phyloP scores from a whole-genome alignment of 176 grass and related monocot genomes.

The Urochloa ruziziensis region DNA sequence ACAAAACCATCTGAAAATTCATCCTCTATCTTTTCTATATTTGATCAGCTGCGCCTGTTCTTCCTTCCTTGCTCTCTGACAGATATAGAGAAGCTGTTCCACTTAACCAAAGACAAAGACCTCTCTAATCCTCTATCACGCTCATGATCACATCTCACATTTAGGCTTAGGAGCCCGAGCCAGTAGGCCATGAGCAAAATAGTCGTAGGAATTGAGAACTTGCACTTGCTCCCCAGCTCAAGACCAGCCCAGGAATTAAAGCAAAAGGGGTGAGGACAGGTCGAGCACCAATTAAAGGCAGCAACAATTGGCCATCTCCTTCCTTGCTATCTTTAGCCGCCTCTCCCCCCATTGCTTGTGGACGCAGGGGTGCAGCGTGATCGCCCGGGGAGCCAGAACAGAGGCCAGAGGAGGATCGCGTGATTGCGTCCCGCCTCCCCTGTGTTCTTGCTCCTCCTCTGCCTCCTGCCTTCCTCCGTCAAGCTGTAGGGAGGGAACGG shows the following conservation, averaged over 20 bases:
- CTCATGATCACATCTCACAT: constrained; percentile 6
- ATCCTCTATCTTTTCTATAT: background rate
- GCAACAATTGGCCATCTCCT: constrained; percentile 20
- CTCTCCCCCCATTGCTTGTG: constrained; percentile 25
- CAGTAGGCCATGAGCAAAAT: background rate
- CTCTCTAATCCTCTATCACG: background rate
- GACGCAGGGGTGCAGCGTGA: constrained; percentile 24
- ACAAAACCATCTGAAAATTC: background rate
- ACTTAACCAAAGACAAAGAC: constrained; percentile 30
- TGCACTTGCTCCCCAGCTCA: constrained; percentile 41
- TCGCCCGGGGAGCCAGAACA: constrained; percentile 38
- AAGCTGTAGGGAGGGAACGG: background rate
- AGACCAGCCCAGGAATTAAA: constrained; percentile 41
- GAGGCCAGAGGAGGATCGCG: constrained; percentile 24
- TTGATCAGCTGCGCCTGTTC: constrained; percentile 38
- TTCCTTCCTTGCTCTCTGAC: background rate
- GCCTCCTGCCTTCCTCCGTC: background rate
- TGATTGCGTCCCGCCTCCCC: background rate
- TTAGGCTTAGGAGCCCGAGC: background rate
- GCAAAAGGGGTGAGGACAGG: constrained; percentile 30
- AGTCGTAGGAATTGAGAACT: background rate
- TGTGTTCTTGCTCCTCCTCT: constrained; percentile 43
- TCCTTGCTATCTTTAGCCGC: constrained; percentile 53
- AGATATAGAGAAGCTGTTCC: constrained; percentile 28
- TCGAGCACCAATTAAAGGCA: constrained; percentile 48